These are phyloP conservation scores for Acanthamoeba lenticulata DNA, from an alignment of 208 protist species.

Conservation along the genomic window DNA sequence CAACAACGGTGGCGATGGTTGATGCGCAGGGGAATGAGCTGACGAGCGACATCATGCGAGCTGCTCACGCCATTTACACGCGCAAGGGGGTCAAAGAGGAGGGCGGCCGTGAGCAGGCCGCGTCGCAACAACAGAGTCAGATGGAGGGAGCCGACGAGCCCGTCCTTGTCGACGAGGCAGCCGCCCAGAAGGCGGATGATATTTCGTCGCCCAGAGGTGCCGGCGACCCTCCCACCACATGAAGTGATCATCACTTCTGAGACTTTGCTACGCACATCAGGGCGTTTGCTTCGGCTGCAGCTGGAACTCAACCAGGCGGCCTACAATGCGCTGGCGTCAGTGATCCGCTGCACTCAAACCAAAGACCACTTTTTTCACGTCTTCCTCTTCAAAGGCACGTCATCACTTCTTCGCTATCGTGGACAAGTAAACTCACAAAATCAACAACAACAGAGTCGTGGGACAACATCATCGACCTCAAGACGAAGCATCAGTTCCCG, in stretches of 20 bases:
- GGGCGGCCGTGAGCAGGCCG: not conserved
- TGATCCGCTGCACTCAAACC: constrained; percentile 88
- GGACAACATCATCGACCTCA: constrained; percentile 86
- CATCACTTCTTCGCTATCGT: no score
- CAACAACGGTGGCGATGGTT: no score
- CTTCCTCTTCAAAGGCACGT: constrained; percentile 87
- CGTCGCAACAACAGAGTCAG: constrained; percentile 16
- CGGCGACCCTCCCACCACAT: no score
- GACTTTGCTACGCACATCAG: not conserved
- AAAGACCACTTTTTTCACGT: constrained; percentile 89
- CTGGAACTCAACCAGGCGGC: constrained; percentile 86
- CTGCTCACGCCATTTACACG: constrained; percentile 74
- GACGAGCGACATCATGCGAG: constrained; percentile 87
- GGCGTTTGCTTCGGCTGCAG: not conserved
- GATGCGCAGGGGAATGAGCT: constrained; percentile 91
- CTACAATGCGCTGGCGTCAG: constrained; percentile 86
- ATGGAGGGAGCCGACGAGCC: not conserved
- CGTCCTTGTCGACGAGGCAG: not conserved
- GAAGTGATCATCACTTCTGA: not conserved
- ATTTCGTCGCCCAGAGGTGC: not conserved
- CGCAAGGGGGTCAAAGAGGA: constrained; percentile 37
- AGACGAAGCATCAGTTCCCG: constrained; percentile 40
- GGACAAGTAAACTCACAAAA: constrained; percentile 41
- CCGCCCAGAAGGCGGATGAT: not conserved
- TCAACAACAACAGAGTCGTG: constrained; percentile 81